These are phyloP conservation scores for Hsuehochloa calcarea DNA, from an alignment of 176 grass and related monocot species.

Conservation along the genomic window DNA sequence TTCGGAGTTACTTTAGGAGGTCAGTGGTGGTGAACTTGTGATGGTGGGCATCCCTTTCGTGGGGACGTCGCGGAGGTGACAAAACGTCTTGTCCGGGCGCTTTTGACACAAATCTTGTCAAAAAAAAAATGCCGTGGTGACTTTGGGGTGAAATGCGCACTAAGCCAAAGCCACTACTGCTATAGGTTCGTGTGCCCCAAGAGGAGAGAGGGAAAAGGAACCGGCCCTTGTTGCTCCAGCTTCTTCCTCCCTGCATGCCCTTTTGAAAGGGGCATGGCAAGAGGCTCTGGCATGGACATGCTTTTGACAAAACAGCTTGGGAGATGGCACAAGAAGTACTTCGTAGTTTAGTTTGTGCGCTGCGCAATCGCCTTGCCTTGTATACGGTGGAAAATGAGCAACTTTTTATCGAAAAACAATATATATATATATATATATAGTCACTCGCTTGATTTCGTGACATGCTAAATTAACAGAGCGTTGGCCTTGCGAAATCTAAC, in stretches of 20 bases:
- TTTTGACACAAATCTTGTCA: background rate
- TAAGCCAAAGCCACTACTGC: background rate
- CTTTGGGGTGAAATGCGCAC: slow-evolving; percentile 7
- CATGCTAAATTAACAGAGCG: background rate
- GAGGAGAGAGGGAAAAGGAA: slow-evolving; percentile 9
- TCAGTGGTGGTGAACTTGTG: background rate
- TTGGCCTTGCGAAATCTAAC: background rate
- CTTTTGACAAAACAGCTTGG: background rate
- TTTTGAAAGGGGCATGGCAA: background rate
- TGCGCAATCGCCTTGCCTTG: background rate
- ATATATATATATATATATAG: too few relatives aligned
- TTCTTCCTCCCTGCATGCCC: background rate
- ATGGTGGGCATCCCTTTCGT: slow-evolving; percentile 16
- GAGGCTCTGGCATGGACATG: background rate
- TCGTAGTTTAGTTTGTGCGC: background rate
- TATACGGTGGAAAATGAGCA: background rate
- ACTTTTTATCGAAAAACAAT: background rate
- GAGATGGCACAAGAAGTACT: background rate
- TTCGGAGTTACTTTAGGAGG: background rate
- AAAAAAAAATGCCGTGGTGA: slow-evolving; percentile 24
- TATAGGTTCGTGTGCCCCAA: background rate
- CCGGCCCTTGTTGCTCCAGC: background rate
- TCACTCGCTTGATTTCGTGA: background rate
- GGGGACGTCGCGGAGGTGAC: slow-evolving; percentile 1
- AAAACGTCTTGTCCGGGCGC: background rate